These are phyloP conservation scores for Rhodotorula graminis DNA, from an alignment of 768 basidiomycete genomes.

Conservation along the genomic window DNA sequence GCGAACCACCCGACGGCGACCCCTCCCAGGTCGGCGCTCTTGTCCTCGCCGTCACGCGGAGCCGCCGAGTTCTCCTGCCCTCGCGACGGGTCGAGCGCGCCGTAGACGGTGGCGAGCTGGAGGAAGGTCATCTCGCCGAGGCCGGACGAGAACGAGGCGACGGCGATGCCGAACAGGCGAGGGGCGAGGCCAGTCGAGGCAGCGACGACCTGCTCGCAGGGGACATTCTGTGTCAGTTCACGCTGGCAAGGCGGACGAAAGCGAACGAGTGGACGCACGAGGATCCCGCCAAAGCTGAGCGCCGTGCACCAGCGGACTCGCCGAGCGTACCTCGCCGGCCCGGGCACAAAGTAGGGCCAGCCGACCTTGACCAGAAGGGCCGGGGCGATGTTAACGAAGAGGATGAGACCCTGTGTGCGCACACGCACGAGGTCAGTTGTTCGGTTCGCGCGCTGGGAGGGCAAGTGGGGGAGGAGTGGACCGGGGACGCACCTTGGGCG, in stretches of 20 bases:
- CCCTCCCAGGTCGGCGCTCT: conserved; percentile 57
- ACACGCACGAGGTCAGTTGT: too few species aligned
- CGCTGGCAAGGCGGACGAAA: not conserved
- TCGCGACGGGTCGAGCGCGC: conserved; percentile 53
- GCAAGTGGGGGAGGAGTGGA: too few species aligned
- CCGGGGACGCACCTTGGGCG: conserved; percentile 63
- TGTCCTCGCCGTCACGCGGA: conserved; percentile 46
- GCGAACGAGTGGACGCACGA: conserved; percentile 55
- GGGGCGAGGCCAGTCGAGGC: conserved; percentile 61
- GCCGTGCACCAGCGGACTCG: conserved; percentile 70
- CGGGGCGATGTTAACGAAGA: conserved; percentile 91
- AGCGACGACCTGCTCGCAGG: conserved; percentile 65
- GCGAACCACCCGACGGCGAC: conserved; percentile 89
- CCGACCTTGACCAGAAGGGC: conserved; percentile 78
- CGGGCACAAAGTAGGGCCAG: conserved; percentile 80
- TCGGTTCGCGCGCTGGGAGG: too few species aligned
- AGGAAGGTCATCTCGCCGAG: conserved; percentile 91
- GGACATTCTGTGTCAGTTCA: too few species aligned
- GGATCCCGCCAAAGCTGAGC: conserved; percentile 75
- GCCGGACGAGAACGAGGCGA: conserved; percentile 85
- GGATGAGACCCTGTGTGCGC: conserved; percentile 63
- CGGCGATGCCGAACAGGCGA: conserved; percentile 70
- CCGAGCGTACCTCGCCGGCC: conserved; percentile 71
- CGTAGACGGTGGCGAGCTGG: conserved; percentile 55
- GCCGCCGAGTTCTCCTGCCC: too few species aligned